Evolutionary conservation across 768 basidiomycete genomes (phyloP).

Genomic region (Boletales sp.): DNA sequence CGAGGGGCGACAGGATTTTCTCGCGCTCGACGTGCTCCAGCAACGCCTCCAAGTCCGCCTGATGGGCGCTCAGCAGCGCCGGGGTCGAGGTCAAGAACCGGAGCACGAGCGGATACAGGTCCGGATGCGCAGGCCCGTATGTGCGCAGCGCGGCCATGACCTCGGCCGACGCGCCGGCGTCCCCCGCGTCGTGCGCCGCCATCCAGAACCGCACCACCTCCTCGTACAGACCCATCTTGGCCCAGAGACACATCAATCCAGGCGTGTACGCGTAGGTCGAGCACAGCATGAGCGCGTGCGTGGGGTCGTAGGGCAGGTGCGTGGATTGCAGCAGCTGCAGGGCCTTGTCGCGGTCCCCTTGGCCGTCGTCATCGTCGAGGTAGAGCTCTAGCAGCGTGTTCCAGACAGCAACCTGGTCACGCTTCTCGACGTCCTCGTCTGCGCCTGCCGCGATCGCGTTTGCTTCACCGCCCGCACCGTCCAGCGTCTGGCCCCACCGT

Average conservation of each 20-base stretch:
- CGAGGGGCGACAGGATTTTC: constrained; percentile 84
- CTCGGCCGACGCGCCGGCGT: constrained; percentile 33
- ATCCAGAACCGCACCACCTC: constrained; percentile 94
- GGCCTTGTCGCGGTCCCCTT: constrained; percentile 51
- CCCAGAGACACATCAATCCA: constrained; percentile 89
- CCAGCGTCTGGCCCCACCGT: constrained; percentile 76
- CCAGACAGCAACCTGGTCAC: constrained; percentile 86
- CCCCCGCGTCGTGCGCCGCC: constrained; percentile 47
- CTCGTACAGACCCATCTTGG: constrained; percentile 92
- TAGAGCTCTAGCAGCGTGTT: constrained; percentile 95
- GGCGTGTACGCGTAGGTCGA: constrained; percentile 78
- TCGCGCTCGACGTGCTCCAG: constrained; percentile 78
- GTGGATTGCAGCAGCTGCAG: constrained; percentile 62
- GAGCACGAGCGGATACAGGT: constrained; percentile 87
- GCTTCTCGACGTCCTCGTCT: constrained; percentile 51
- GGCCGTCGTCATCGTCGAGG: constrained; percentile 42
- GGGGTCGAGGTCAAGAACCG: constrained; percentile 86
- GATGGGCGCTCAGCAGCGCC: constrained; percentile 67
- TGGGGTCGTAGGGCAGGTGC: constrained; percentile 75
- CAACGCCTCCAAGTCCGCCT: constrained; percentile 64
- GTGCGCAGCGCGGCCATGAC: constrained; percentile 70
- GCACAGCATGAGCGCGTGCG: constrained; percentile 93
- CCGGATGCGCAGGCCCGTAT: constrained; percentile 70
- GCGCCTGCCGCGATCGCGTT: constrained; percentile 15
- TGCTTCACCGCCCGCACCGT: constrained; percentile 26